Evolutionary conservation across 176 grass and related monocot genomes (phyloP).

Genomic region (Elaeis guineensis): DNA sequence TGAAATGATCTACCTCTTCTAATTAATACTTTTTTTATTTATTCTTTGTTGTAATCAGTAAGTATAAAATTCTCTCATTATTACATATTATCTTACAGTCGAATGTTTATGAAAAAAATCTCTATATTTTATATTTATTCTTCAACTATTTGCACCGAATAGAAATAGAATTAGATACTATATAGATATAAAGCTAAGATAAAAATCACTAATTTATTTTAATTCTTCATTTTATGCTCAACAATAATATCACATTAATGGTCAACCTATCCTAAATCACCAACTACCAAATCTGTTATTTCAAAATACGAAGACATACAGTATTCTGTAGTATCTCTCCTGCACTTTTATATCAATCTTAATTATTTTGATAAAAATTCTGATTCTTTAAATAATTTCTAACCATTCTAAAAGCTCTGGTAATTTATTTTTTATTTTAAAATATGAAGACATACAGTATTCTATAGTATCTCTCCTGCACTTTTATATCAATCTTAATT

Average conservation of each 20-base stretch:
- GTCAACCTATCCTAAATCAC: background rate
- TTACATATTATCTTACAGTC: background rate
- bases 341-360: background rate
- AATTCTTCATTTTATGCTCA: background rate
- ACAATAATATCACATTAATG: background rate
- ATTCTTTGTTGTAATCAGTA: too few relatives aligned
- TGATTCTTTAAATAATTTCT: background rate
- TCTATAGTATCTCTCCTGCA: background rate
- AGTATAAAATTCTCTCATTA: background rate
- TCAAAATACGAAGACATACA: background rate
- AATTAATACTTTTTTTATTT: too few relatives aligned
- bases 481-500: background rate
- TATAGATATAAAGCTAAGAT: background rate
- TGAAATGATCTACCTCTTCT: too few relatives aligned
- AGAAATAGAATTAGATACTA: background rate
- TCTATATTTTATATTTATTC: too few relatives aligned
- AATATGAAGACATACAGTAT: background rate
- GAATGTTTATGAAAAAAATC: background rate
- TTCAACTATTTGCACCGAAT: background rate
- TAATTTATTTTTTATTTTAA: background rate
- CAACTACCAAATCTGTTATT: background rate
- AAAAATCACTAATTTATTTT: background rate
- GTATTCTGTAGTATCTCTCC: background rate
- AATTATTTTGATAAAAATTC: background rate
- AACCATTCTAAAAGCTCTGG: background rate